These are phyloP conservation scores for Fraxinus pennsylvanica DNA, from an alignment of 257 asterid genomes.

Conservation along the genomic window DNA sequence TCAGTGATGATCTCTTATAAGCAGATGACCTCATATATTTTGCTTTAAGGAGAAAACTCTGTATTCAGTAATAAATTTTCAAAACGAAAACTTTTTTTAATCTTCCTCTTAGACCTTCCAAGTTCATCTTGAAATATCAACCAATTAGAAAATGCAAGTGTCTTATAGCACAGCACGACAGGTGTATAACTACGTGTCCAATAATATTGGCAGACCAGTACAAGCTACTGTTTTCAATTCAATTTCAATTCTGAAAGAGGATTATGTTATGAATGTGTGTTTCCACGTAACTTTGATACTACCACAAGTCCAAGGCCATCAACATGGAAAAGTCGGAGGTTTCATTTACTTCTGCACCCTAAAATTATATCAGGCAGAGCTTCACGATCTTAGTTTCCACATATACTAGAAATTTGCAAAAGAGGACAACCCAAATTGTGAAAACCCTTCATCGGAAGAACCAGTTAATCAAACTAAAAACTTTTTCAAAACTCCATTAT, in stretches of 20 bases:
- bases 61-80: neutral
- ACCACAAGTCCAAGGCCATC: neutral
- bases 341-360: neutral
- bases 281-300: neutral
- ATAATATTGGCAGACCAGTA: neutral
- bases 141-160: neutral
- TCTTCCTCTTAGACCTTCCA: neutral
- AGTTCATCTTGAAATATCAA: conserved; percentile 1
- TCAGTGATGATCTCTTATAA: neutral
- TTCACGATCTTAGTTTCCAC: neutral
- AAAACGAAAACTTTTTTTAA: neutral
- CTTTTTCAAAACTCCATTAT: neutral
- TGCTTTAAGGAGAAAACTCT: neutral
- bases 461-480: neutral
- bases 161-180: neutral
- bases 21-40: neutral
- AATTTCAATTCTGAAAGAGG: neutral
- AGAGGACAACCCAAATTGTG: conserved; percentile 7
- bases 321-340: neutral
- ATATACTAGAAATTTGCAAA: neutral
- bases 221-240: neutral
- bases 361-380: neutral
- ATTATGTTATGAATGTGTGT: neutral
- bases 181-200: neutral
- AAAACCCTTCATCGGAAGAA: neutral